These are phyloP conservation scores for Balansia obtecta DNA, from an alignment of 2,329 filamentous ascomycete genomes.

Conservation along the genomic window DNA sequence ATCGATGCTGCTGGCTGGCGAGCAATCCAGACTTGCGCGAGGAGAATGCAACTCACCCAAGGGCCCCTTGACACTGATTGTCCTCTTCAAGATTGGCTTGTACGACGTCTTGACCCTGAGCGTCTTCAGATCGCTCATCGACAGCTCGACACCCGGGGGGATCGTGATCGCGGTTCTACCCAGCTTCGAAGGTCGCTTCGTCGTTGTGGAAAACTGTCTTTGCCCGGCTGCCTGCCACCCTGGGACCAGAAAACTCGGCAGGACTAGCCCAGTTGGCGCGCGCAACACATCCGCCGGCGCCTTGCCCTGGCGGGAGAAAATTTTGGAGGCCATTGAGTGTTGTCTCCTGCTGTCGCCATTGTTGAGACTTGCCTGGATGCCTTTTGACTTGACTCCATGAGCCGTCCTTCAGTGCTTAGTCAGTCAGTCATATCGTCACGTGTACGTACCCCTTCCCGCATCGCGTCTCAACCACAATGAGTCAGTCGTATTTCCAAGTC, in stretches of 20 bases:
- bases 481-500: background rate
- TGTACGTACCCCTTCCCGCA: background rate
- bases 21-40: background rate
- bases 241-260: slow-evolving; percentile 63
- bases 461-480: background rate
- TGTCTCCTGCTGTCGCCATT: slow-evolving; percentile 5
- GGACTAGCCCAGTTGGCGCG: slow-evolving; percentile 34
- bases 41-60: slow-evolving; percentile 46
- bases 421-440: slow-evolving; percentile 12
- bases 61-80: slow-evolving; percentile 67
- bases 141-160: slow-evolving; percentile 71
- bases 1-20: background rate
- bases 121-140: slow-evolving; percentile 48
- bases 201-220: slow-evolving; percentile 57
- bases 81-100: slow-evolving; percentile 49
- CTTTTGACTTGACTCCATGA: background rate
- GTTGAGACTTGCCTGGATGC: background rate
- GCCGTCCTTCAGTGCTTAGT: slow-evolving; percentile 12
- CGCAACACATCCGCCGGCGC: slow-evolving; percentile 44
- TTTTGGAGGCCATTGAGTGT: slow-evolving; percentile 38
- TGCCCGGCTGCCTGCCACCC: slow-evolving; percentile 42
- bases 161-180: slow-evolving; percentile 70
- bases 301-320: slow-evolving; percentile 50
- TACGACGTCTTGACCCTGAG: slow-evolving; percentile 45
- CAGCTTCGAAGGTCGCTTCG: slow-evolving; percentile 63